phyloP scores from a whole-genome alignment of 306 rosid species.

The Cicer bijugum region DNA sequence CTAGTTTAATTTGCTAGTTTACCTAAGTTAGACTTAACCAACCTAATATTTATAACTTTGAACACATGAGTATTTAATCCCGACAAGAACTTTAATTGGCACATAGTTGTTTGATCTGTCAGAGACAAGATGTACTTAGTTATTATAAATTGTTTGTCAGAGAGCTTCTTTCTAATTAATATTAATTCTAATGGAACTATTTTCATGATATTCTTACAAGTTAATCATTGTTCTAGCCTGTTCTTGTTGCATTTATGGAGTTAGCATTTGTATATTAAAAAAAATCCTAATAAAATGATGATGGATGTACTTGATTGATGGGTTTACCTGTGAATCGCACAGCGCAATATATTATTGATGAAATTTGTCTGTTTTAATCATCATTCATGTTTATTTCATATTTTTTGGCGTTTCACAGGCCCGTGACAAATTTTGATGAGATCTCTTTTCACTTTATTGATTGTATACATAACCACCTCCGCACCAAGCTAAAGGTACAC shows the following conservation, averaged over 20 bases:
- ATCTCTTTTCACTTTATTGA: slow-evolving; percentile 86
- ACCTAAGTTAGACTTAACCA: neutral
- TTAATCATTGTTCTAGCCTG: neutral
- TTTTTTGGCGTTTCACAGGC: slow-evolving; percentile 62
- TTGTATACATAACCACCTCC: slow-evolving; percentile 81
- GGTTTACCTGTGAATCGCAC: slow-evolving; percentile 10
- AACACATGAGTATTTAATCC: neutral
- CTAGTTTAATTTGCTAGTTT: neutral
- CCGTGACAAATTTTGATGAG: slow-evolving; percentile 79
- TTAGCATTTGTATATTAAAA: slow-evolving; percentile 31
- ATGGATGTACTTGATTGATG: slow-evolving; percentile 5
- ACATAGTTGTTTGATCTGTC: neutral
- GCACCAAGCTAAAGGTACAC: slow-evolving; percentile 64
- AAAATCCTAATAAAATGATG: neutral
- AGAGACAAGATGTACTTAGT: slow-evolving; percentile 8
- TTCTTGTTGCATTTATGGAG: neutral
- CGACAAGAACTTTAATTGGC: neutral
- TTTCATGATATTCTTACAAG: neutral
- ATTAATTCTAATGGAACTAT: slow-evolving; percentile 5
- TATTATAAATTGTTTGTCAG: neutral
- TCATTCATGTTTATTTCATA: slow-evolving; percentile 23
- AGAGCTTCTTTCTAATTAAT: neutral
- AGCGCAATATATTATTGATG: neutral
- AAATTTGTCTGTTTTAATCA: neutral
- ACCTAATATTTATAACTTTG: neutral